Evolutionary conservation across 192 early-diverging fungal species (phyloP).

Genomic region (Coemansia sp.): DNA sequence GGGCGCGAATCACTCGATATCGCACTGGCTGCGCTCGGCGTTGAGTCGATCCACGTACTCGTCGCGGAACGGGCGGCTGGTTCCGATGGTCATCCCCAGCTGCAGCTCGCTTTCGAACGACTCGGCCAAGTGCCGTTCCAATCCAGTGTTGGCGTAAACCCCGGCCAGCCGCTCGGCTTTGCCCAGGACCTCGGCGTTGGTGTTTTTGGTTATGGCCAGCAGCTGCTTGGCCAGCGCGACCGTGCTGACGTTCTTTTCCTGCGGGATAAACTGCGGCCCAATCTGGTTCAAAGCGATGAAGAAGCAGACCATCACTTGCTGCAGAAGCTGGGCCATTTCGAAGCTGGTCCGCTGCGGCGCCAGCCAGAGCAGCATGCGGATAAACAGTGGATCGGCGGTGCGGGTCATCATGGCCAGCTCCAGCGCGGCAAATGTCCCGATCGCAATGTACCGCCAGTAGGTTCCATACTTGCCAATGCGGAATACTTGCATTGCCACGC

Average conservation of each 20-base stretch:
- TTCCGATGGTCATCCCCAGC: constrained; percentile 39
- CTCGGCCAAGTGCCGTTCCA: constrained; percentile 15
- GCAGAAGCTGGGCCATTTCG: constrained; percentile 43
- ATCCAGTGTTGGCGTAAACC: constrained; percentile 22
- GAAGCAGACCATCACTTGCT: constrained; percentile 39
- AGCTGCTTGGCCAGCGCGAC: constrained; percentile 33
- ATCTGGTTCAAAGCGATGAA: constrained; percentile 50
- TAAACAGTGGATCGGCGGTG: constrained; percentile 19
- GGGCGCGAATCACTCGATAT: not conserved
- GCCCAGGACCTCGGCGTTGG: constrained; percentile 21
- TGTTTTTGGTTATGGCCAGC: constrained; percentile 6
- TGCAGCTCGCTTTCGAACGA: constrained; percentile 27
- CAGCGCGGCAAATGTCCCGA: constrained; percentile 34
- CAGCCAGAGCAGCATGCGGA: constrained; percentile 22
- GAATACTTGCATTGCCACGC: constrained; percentile 41
- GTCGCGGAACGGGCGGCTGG: constrained; percentile 21
- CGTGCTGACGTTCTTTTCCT: constrained; percentile 29
- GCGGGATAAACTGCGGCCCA: constrained; percentile 43
- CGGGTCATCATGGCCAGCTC: constrained; percentile 41
- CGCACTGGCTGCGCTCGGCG: constrained; percentile 7
- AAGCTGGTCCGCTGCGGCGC: constrained; percentile 39
- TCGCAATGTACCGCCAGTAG: constrained; percentile 47
- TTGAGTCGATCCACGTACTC: constrained; percentile 30
- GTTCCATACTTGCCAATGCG: constrained; percentile 33
- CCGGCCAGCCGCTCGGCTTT: constrained; percentile 16